Base-by-base conservation (phyloP, 805 yeast species). In the Hemisphaericaspora nanyangensis region DNA sequence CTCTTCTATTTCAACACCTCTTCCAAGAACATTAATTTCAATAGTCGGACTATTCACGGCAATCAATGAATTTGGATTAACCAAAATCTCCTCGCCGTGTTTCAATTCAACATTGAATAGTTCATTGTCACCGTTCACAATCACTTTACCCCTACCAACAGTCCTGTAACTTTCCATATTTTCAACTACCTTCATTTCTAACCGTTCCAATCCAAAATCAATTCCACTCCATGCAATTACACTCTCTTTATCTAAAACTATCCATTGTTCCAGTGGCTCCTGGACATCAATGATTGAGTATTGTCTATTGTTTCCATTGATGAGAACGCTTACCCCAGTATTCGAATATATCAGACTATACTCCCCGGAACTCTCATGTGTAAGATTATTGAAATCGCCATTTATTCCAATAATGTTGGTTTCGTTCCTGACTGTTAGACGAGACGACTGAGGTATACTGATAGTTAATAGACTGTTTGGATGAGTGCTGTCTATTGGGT, bases 161-260 rank as follows among this genome's bases (percentile, higher is more conserved):
- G 64, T 44, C 42, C 44, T 19, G 53, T 49, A 51, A 52, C 62
- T 41, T 28, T 34, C 46, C 18, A 50, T 43, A 22, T 22, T 22
- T 12, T 22, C 26, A 22, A 22, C 5, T 6, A 52, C 33, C 11
- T 38, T 36, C 10, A 38, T 25, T 10, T 57, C 53, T 22, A 34
- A 25, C 6, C 32, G 17, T 7, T 34, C 19, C 24, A 62, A 36
- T 22, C 56, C 45, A 16, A 70, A 45, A 33, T 57, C 51, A 35
- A 58, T 64, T 1, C 76, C 80, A 1, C 72, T 57, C 79, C 79
- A 74, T 5, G 77, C 76, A 10, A 73, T 56, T 8, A 74, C 43
- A 37, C 55, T 55, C 11, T 59, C 55, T 34, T 61, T 61, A 24
- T 57, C 63, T 16, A 63, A 45, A 13, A 73, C 54, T 6, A 49